Evolutionary conservation across 2,329 filamentous ascomycete genomes (phyloP), one percentile per base, ranked within the genome.

Genomic region (Alternaria gaisen): DNA sequence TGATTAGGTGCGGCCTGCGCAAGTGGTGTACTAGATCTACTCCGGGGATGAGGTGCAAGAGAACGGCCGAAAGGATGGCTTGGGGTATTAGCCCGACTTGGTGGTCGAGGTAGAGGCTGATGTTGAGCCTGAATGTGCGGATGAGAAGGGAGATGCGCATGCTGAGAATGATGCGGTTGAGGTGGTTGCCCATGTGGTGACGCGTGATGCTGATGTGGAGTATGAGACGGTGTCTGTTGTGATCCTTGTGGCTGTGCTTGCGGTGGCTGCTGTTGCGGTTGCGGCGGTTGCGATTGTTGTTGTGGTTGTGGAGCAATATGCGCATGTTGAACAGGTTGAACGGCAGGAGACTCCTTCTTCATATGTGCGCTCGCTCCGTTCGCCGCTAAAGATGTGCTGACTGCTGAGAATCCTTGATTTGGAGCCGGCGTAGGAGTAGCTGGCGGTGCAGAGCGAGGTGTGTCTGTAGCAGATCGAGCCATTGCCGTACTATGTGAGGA

Each of bases 11-110:
- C 60, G 52, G 63, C 68, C 57, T 64, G 71, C 51, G 69, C 64
- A 51, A 70, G 67, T 28, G 72, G 72, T 41, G 72, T 74, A 53
- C 61, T 72, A 47, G 72, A 73, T 64, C 72, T 69, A 60, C 72
- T 75, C 22, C 63, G 57, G 54, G 68, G 70, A 44, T 72, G 67
- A 18, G 69, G 71, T 48, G 67, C 69, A 40, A 73, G 63, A 44
- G 69, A 67, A 38, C 72, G 73, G 14, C 65, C 61, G 50, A 58
- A 51, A n/a, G 61, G 65, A 26, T 69, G 65, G 38, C 56, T 51
- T 26, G 73, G 71, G 43, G 72, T 72, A 50, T 69, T 71, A 36
- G 70, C 60, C 42, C 71, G 70, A 56, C 68, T 74, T 4, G 68
- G 56, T 9, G 70, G 61, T 50, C 61, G 69, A 57, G 58, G 62